Base-by-base conservation (phyloP, 805 yeast genomes). In the Osmozyma mogii region DNA sequence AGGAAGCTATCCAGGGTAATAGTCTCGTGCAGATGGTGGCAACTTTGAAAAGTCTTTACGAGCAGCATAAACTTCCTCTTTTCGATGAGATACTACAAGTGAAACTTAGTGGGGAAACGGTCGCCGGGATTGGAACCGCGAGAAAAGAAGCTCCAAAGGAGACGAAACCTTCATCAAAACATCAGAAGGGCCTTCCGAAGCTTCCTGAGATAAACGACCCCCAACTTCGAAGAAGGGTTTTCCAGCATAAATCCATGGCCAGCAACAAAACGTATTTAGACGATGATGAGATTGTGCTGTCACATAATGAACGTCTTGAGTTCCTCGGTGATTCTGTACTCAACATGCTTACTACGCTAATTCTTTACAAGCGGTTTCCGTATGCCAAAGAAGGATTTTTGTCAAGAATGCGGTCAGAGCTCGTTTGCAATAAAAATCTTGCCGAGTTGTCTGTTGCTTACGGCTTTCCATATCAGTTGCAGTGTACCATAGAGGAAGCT, bases 271-370 rank as follows among this genome's bases (percentile, higher is more conserved):
- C 71, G 4, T 73, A 72, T 40, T 52, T 78, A 27, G 59, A 72
- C n/a, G 72, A 68, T 28, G 52, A 58, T 4, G 89, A 80, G 40
- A 60, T 70, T 30, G 59, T 80, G 15, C 59, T 66, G 29, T 60
- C 77, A 2, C 88, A 84, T 44, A 84, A 89, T 51, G 96, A 88
- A 61, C 66, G 96, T 28, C 61, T 87, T 14, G 97, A 89, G 58
- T 89, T 85, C 48, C 59, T 84, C 25, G 97, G 97, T 10, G 97
- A 89, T 57, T 77, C 96, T 1, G 71, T 85, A 13, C 58, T 89
- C 35, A 82, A 84, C 47, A 70, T 70, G 31, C 61, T 78, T n/a
- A 75, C 82, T 31, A 79, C 96, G 0, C 59, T 70, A 34, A 65
- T 88, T 24, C 62, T 84, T 11, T 85, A 68, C 44, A 65, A 71